Evolutionary conservation across 2,329 filamentous ascomycete genomes (phyloP), one percentile per base, ranked within the genome.

Genomic region (Talaromyces verruculosus): DNA sequence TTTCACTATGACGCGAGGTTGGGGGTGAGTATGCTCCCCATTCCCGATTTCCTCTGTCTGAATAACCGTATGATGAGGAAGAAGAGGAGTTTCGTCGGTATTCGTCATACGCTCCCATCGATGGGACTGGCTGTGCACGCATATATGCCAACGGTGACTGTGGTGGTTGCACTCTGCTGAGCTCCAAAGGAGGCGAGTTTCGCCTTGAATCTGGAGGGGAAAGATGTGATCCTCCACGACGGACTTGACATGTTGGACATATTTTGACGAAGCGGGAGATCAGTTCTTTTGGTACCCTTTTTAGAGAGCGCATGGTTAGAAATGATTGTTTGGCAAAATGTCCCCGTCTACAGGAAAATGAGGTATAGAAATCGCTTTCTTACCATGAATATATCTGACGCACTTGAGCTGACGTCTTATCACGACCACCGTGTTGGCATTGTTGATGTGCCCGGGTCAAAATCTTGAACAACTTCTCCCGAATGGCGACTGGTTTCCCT

Each of bases 321-420:
- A 35, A 35, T 19, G 28, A 35, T 17, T 55, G 15, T 33, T n/a
- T 22, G 19, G 28, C 19, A n/a, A 22, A 2, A 53, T 17, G 7
- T 7, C 28, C 35, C n/a, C 5, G 17, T 55, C 51, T 55, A 7
- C n/a, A 55, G 30, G 4, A 7, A 3, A 57, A 57, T 15, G 33
- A 25, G 33, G 22, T 13, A 13, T n/a, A 58, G 11, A 25, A 25
- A 13, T 25, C 19, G 5, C 22, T 49, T 25, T 63, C 77, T 37
- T 77, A 84, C 82, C 82, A 84, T 67, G 82, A 84, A 70, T 83
- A 84, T 55, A 81, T 77, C 53, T 80, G 77, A 62, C 82, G 77
- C 55, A 84, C 82, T 67, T 83, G 79, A 10, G 80, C 80, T n/a
- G 82, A 84, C 19, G 82, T 84, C 69, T 84, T 84, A 72, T 84